Base-by-base conservation (phyloP, 2,329 filamentous ascomycete species). In the Colletotrichum kahawae region DNA sequence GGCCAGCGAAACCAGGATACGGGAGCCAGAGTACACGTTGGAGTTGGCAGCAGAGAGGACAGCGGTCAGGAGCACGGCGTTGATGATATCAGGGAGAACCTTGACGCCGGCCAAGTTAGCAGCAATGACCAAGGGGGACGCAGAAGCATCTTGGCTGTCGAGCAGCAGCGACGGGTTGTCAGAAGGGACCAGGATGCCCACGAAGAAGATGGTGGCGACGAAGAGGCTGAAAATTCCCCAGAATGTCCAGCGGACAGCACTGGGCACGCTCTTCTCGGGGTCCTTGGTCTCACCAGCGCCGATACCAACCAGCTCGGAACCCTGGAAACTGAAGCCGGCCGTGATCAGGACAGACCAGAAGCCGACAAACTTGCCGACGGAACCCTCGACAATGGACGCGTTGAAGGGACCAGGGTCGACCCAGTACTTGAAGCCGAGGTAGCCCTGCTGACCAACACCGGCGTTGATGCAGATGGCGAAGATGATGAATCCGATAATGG, bases 1-100 rank as follows among this genome's bases (percentile, higher is more conserved):
- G 38, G 93, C 92, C 14, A 95, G 87, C 12, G 90, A 92, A 77
- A 94, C 88, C 43, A 95, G 87, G 54, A 93, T 92, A 29, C 93
- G 92, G 72, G 90, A 93, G 74, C 91, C 92, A 56, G 93, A 93
- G 85, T 94, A 95, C 74, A 95, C 89, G 84, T 94, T 94, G 16
- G 93, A 94, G 84, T 94, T 95, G 75, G 93, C 94, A 7, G 94
- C 94, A 0, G 93, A 95, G 78, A 95, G 91, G 9, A 95, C 94
- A 4, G 94, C 94, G 0, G 94, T 95, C 27, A 96, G 87, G 12
- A 96, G 90, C 9, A 95, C 92, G 18, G 92, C 94, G 83, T 96
- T 96, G 87, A 96, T 92, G 81, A 96, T 92, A 78, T 91, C 86
- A 7, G 92, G 90, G 5, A 95, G 89, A 5, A 90, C 89, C 9